Conservation (phyloP, 2,329 filamentous ascomycete species). For the Cladophialophora bantiana region DNA sequence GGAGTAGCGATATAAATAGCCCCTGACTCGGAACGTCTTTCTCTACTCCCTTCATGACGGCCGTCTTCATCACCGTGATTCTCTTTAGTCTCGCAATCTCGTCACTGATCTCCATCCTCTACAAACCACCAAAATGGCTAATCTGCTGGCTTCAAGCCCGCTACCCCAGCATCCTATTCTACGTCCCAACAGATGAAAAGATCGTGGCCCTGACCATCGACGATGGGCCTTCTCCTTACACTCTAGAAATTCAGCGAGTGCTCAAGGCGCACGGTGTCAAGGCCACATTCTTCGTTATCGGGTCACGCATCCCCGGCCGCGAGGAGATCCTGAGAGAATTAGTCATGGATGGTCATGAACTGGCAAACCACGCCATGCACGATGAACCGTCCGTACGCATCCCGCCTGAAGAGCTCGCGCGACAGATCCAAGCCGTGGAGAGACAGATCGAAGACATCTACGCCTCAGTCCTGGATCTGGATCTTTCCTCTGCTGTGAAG, state of each 20-base stretch:
- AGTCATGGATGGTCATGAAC: conserved; percentile 70
- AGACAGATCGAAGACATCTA: conserved; percentile 66
- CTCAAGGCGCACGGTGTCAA: conserved; percentile 70
- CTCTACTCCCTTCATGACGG: background rate
- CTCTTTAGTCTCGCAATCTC: conserved; percentile 65
- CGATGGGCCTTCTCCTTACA: conserved; percentile 79
- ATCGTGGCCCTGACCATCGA: conserved; percentile 85
- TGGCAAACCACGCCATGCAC: conserved; percentile 89
- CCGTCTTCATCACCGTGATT: conserved; percentile 46
- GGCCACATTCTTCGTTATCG: conserved; percentile 91
- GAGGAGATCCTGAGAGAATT: conserved; percentile 64
- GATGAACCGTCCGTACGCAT: conserved; percentile 77
- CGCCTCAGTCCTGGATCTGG: conserved; percentile 40
- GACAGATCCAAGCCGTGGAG: conserved; percentile 72
- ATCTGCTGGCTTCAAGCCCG: conserved; percentile 73
- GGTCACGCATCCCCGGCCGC: conserved; percentile 70
- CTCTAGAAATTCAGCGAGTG: conserved; percentile 71
- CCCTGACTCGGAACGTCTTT: background rate
- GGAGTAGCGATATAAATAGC: background rate
- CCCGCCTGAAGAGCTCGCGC: conserved; percentile 63
- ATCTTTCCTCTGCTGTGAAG: conserved; percentile 44
- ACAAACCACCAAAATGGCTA: conserved; percentile 77
- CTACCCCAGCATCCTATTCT: conserved; percentile 82
- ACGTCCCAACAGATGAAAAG: conserved; percentile 65
- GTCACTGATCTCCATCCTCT: conserved; percentile 46